Evolutionary conservation across 1,284 basidiomycete genomes (phyloP).

Genomic region (Microbotryum scabiosae): DNA sequence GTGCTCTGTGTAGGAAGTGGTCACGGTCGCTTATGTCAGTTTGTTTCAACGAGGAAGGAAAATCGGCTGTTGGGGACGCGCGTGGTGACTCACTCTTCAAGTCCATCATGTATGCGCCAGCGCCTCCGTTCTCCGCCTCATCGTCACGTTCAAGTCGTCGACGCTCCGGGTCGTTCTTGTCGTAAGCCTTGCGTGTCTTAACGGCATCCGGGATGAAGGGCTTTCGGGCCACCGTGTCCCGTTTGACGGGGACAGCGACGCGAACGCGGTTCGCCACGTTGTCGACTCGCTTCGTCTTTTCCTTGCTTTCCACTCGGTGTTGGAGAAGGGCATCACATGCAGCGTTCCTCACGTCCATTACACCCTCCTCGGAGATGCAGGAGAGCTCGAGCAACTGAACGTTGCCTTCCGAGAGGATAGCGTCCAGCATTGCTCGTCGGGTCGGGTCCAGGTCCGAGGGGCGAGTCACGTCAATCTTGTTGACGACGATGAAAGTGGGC

Average conservation of each 20-base stretch:
- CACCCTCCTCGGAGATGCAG: conserved; percentile 88
- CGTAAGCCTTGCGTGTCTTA: conserved; percentile 53
- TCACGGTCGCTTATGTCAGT: no score
- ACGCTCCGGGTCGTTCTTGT: conserved; percentile 71
- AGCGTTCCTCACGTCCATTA: conserved; percentile 85
- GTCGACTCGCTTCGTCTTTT: conserved; percentile 87
- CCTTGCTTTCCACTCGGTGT: conserved; percentile 82
- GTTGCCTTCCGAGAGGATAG: conserved; percentile 65
- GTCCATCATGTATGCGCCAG: conserved; percentile 84
- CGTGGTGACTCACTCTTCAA: conserved; percentile 59
- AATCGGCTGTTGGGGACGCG: conserved; percentile 1
- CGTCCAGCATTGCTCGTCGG: conserved; percentile 67
- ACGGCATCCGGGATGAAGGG: conserved; percentile 79
- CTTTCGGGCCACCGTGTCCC: conserved; percentile 73
- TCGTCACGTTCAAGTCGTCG: conserved; percentile 63
- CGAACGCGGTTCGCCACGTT: conserved; percentile 86
- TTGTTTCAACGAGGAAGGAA: neutral
- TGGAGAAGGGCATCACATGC: conserved; percentile 87
- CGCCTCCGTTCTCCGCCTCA: conserved; percentile 72
- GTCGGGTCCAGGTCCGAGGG: conserved; percentile 70
- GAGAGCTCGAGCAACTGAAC: conserved; percentile 60
- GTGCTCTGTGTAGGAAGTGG: conserved; percentile 12
- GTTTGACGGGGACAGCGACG: conserved; percentile 75
- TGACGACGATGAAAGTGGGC: conserved; percentile 83
- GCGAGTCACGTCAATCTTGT: conserved; percentile 86